Conservation (phyloP, 2,329 filamentous ascomycete genomes). For the Ophiostoma fasciatum region DNA sequence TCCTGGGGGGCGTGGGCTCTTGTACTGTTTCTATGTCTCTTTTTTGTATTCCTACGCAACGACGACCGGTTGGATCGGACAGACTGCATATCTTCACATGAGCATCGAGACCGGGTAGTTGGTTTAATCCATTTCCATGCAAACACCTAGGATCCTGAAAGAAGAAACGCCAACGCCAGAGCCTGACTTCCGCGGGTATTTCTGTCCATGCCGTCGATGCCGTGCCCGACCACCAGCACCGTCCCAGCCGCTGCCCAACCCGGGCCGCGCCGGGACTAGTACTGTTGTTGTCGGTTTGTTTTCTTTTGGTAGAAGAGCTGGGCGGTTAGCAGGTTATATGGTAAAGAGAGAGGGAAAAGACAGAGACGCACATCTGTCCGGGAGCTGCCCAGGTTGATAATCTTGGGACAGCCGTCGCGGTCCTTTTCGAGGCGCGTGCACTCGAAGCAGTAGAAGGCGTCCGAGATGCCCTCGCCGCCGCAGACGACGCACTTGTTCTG, state of each 20-base stretch:
- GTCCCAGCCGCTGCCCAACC: no score
- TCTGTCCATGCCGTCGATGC: no score
- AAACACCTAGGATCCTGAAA: no score
- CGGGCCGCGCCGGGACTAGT: slow-evolving; percentile 35
- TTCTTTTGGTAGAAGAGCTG: slow-evolving; percentile 53
- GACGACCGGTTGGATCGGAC: no score
- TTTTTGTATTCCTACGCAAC: neutral
- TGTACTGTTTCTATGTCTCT: neutral
- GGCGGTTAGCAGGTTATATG: neutral
- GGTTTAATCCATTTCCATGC: no score
- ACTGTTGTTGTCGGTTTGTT: slow-evolving; percentile 48
- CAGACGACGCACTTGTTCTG: slow-evolving; percentile 99
- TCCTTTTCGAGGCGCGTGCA: slow-evolving; percentile 96
- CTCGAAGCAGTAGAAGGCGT: slow-evolving; percentile 99
- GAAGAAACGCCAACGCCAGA: no score
- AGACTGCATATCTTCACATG: no score
- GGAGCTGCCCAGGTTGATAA: slow-evolving; percentile 92
- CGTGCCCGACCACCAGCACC: no score
- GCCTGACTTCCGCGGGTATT: no score
- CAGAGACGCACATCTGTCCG: slow-evolving; percentile 71
- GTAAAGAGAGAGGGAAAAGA: slow-evolving; percentile 4
- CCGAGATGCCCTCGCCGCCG: slow-evolving; percentile 86
- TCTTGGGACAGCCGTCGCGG: slow-evolving; percentile 94
- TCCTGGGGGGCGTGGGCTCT: neutral
- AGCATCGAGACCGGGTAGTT: no score